A percentile compares a stretch with the other conserved stretches of the same genome.
Conservation (phyloP, 768 basidiomycete species). For the Floccularia luteovirens region DNA sequence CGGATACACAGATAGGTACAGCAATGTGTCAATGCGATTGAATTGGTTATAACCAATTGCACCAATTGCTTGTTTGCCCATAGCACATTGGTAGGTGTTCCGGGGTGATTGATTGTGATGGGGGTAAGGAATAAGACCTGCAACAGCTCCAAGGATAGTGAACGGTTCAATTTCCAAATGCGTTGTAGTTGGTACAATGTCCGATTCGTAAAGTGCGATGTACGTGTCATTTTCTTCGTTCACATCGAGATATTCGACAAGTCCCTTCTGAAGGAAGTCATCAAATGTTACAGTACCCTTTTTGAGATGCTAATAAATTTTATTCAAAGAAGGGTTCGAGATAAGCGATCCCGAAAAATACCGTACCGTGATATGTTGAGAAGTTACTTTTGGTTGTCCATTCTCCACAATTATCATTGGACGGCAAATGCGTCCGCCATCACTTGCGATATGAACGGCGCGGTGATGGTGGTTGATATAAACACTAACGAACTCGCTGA, state of each 20-base stretch:
- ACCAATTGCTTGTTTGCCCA: slow-evolving; percentile 99
- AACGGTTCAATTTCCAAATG: slow-evolving; percentile 99
- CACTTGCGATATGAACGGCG: slow-evolving; percentile 92
- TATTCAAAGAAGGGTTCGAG: slow-evolving; percentile 5
- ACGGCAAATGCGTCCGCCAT: slow-evolving; percentile 96
- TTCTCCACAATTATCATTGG: slow-evolving; percentile 96
- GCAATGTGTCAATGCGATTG: slow-evolving; percentile 92
- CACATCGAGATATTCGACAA: slow-evolving; percentile 97
- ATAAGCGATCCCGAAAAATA: slow-evolving; percentile 3
- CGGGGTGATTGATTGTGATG: slow-evolving; percentile 99
- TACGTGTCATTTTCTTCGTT: slow-evolving; percentile 99
- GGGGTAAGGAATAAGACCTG: slow-evolving; percentile 97
- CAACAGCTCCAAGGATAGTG: slow-evolving; percentile 94
- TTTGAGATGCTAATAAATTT: slow-evolving; percentile 60
- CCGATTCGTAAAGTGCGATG: slow-evolving; percentile 89
- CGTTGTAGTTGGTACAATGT: slow-evolving; percentile 77
- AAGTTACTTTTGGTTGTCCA: slow-evolving; percentile 64
- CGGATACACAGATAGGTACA: slow-evolving; percentile 97
- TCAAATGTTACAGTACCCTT: slow-evolving; percentile 78
- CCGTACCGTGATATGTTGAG: slow-evolving; percentile 73
- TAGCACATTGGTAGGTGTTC: slow-evolving; percentile 99
- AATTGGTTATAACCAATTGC: slow-evolving; percentile 98
- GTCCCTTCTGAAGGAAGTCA: slow-evolving; percentile 84
- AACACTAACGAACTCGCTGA: slow-evolving; percentile 95
- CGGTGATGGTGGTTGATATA: slow-evolving; percentile 95